These are phyloP conservation scores for Metarhizium robertsii DNA, from an alignment of 2,329 filamentous ascomycete genomes.

Conservation along the genomic window DNA sequence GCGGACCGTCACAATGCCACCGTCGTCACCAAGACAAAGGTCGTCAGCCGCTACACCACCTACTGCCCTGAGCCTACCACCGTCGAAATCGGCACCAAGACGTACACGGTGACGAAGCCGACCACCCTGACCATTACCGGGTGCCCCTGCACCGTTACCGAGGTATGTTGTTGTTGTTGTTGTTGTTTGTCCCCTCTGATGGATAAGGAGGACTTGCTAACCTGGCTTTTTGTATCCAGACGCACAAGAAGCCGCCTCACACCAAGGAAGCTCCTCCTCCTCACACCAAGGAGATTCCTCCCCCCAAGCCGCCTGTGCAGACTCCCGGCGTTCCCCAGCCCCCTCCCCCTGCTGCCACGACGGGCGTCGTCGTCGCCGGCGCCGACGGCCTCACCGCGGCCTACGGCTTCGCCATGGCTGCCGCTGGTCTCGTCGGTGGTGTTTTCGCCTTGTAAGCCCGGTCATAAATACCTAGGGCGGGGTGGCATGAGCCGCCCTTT, in stretches of 20 bases:
- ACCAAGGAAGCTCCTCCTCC: background rate
- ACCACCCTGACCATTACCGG: constrained; percentile 45
- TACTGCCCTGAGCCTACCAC: constrained; percentile 39
- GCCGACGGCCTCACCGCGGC: constrained; percentile 10
- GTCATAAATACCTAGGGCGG: background rate
- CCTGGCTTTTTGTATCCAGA: background rate
- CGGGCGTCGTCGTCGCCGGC: constrained; percentile 9
- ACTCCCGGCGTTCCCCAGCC: background rate
- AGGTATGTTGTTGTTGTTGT: constrained; percentile 17
- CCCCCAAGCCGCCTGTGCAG: background rate
- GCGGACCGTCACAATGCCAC: background rate
- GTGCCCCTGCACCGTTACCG: constrained; percentile 40
- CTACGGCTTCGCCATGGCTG: constrained; percentile 16
- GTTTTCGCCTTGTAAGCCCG: constrained; percentile 20
- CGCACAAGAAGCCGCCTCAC: background rate
- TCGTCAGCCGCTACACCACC: constrained; percentile 27
- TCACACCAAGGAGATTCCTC: background rate
- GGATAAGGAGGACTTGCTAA: no score
- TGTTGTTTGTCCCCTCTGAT: background rate
- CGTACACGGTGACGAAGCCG: constrained; percentile 45
- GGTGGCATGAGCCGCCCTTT: background rate
- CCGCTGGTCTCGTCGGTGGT: constrained; percentile 17
- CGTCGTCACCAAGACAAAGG: constrained; percentile 24
- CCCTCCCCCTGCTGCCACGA: background rate
- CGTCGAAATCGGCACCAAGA: constrained; percentile 39